A percentile compares a stretch with the other conserved stretches of the same genome.
These are phyloP conservation scores for Phaffia australis DNA, from an alignment of 768 basidiomycete genomes.

Conservation along the genomic window DNA sequence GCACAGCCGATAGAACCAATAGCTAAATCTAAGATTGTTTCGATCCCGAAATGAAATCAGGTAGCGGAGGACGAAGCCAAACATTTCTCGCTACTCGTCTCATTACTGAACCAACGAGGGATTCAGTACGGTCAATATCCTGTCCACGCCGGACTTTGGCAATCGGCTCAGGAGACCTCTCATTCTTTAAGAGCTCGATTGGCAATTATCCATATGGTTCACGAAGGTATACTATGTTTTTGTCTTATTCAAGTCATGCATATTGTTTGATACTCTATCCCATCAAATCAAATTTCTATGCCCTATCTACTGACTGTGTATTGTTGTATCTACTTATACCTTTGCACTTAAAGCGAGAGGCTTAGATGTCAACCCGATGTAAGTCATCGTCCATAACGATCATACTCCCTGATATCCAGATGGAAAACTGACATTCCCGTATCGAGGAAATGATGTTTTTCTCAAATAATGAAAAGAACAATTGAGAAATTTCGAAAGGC, in stretches of 20 bases:
- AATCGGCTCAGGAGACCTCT: slow-evolving; percentile 58
- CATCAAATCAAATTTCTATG: not conserved
- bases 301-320: not conserved
- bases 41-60: not conserved
- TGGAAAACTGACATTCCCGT: no score
- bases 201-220: slow-evolving; percentile 62
- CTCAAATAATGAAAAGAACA: slow-evolving; percentile 36
- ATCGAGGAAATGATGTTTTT: no score
- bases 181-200: slow-evolving; percentile 58
- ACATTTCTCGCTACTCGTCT: slow-evolving; percentile 61
- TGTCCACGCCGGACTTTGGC: slow-evolving; percentile 71
- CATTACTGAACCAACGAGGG: slow-evolving; percentile 49
- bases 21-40: no score
- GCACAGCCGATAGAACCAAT: no score
- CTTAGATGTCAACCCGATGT: slow-evolving; percentile 65
- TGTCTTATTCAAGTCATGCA: not conserved
- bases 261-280: not conserved
- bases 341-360: slow-evolving; percentile 65
- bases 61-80: slow-evolving; percentile 67
- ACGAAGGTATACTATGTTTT: slow-evolving; percentile 2
- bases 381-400: no score
- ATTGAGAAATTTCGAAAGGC: slow-evolving; percentile 60
- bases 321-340: no score
- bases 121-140: slow-evolving; percentile 35
- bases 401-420: no score